Base-by-base conservation (phyloP, 805 yeast genomes). In the Saturnispora serradocipensis region DNA sequence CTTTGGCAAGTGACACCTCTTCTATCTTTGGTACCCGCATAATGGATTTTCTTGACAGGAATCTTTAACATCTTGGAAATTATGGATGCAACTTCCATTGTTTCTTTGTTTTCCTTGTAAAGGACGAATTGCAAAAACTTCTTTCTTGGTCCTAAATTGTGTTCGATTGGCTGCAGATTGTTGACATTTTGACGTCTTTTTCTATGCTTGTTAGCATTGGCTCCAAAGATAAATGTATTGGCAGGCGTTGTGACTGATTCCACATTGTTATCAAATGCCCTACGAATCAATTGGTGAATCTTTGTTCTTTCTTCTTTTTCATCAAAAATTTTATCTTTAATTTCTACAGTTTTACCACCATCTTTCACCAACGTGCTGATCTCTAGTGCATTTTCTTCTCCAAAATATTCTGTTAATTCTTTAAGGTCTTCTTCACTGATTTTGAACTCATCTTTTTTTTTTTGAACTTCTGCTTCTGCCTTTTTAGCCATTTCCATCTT, bases 21-120 rank as follows among this genome's bases (percentile, higher is more conserved):
- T 59, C 98, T 78, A 66, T 93, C 99, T 62, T 93, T 93, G 2
- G 99, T 95, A 22, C 99, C 99, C 0, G 97, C 95, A 66, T 82
- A 88, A 49, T 87, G 75, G 35, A 93, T 74, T 40, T 72, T 64
- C 56, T 82, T 84, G 5, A 84, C 72, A n/a, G 90, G 91, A 20
- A 86, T 69, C 55, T 88, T 78, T 56, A 93, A 71, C 54, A 87
- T 77, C 62, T 84, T 84, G 46, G 90, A 72, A 46, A 93, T 70
- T 27, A 85, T 68, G 18, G 81, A 76, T 1, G 93, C 93, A 13
- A 88, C 93, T 69, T 93, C 97, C 97, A 93, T 88, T 1, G 99
- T 90, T 59, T 93, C 99, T 64, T 90, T 86, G 69, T 93, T 93
- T 64, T 93, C 97, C 66, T 93, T 93, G 72, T 87, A 89, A 27